Conservation (phyloP, 2,329 filamentous ascomycete genomes). For the Thelonectria blattea region DNA sequence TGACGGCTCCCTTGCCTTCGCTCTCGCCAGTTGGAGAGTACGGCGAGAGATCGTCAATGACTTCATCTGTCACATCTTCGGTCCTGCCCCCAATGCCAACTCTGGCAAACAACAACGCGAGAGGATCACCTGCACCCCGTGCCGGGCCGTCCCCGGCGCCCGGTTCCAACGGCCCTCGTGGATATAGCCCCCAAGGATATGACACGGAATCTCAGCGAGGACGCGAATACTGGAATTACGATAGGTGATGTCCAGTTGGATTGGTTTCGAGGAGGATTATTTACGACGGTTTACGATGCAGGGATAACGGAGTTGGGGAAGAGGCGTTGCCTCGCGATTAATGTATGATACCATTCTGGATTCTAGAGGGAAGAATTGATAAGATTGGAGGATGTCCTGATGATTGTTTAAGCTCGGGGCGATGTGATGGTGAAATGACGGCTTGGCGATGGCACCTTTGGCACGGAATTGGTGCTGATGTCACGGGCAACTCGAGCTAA, state of each 20-base stretch:
- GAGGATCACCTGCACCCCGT: constrained; percentile 10
- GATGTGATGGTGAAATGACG: constrained; percentile 9
- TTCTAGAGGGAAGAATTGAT: constrained; percentile 16
- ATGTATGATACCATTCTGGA: constrained; percentile 20
- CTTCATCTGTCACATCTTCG: constrained; percentile 10
- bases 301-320: constrained; percentile 14
- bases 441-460: constrained; percentile 1
- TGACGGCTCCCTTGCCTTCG: constrained; percentile 51
- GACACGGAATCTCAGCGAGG: constrained; percentile 45
- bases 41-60: constrained; percentile 37
- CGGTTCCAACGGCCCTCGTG: constrained; percentile 40
- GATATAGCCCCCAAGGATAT: constrained; percentile 47
- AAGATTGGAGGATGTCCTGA: constrained; percentile 18
- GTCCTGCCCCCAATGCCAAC: background rate
- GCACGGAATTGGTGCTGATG: constrained; percentile 13
- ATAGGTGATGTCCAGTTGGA: background rate
- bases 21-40: constrained; percentile 39
- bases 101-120: constrained; percentile 25
- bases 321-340: constrained; percentile 4
- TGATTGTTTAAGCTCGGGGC: constrained; percentile 3
- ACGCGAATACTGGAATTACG: constrained; percentile 36
- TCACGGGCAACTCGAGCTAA: constrained; percentile 8
- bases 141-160: constrained; percentile 16
- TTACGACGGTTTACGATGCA: constrained; percentile 14
- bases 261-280: constrained; percentile 23